A percentile compares a stretch with the other conserved stretches of the same genome.
Evolutionary conservation across 768 basidiomycete species (phyloP).

Genomic region (Rubroboletus satanas): DNA sequence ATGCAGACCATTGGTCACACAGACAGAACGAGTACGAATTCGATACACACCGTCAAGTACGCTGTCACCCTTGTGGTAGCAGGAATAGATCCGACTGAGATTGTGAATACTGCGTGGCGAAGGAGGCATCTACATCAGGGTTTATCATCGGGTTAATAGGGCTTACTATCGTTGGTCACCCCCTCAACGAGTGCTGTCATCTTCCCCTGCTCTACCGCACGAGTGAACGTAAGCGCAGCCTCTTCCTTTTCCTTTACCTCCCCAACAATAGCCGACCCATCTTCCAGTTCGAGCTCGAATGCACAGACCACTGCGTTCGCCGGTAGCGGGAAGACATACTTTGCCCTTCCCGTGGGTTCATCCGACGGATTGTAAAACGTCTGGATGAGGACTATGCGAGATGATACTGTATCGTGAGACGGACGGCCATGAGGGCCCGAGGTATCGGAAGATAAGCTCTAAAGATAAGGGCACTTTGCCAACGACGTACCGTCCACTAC

Average conservation of each 20-base stretch:
- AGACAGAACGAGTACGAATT: not conserved
- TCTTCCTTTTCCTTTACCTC: constrained; percentile 45
- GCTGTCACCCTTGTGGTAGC: constrained; percentile 38
- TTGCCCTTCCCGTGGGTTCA: constrained; percentile 40
- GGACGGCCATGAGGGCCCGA: not conserved
- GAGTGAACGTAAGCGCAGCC: constrained; percentile 40
- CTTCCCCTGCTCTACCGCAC: constrained; percentile 39
- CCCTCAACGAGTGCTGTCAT: constrained; percentile 45
- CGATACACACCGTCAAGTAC: constrained; percentile 39
- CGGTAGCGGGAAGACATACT: constrained; percentile 60
- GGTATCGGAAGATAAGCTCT: not conserved
- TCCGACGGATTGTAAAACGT: constrained; percentile 38
- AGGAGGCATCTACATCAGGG: not conserved
- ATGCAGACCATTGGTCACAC: not conserved
- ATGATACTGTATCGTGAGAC: constrained; percentile 34
- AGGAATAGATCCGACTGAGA: constrained; percentile 54
- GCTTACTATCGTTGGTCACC: constrained; percentile 51
- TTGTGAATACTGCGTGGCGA: constrained; percentile 45
- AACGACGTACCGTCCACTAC: constrained; percentile 41
- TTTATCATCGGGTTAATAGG: not conserved
- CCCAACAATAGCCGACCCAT: constrained; percentile 43
- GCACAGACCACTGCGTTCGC: constrained; percentile 51
- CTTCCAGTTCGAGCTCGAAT: constrained; percentile 46
- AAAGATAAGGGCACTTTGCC: not conserved
- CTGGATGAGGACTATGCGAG: constrained; percentile 40